Conservation (phyloP, 768 basidiomycete genomes). For the Hygrophorus russula region DNA sequence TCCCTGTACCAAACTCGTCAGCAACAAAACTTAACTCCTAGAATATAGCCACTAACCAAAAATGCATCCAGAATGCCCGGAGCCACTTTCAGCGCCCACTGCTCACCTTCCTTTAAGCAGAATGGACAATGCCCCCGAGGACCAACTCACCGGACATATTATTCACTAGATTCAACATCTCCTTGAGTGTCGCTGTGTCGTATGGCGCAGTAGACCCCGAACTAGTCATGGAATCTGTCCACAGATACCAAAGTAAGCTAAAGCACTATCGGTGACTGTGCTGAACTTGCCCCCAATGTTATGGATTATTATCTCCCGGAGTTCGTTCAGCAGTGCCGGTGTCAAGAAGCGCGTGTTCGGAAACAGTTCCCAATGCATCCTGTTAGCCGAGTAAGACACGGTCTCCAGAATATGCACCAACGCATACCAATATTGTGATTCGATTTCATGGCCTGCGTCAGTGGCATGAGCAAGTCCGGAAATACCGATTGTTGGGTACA, state of each 20-base stretch:
- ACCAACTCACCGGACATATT: background rate
- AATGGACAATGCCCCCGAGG: background rate
- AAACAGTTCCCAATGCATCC: slow-evolving; percentile 26
- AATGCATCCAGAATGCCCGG: slow-evolving; percentile 5
- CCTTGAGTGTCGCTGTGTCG: background rate
- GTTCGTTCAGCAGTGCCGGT: slow-evolving; percentile 10
- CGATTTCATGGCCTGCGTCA: slow-evolving; percentile 19
- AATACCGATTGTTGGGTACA: slow-evolving; percentile 2
- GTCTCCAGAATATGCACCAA: too few relatives aligned
- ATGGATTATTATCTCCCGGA: slow-evolving; percentile 15
- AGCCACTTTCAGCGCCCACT: background rate
- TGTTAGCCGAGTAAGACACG: slow-evolving; percentile 6
- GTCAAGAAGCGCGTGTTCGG: slow-evolving; percentile 15
- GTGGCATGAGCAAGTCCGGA: background rate
- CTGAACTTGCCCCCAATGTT: slow-evolving; percentile 5
- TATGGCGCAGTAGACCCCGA: slow-evolving; percentile 1
- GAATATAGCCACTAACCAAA: slow-evolving; percentile 8
- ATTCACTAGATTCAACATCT: slow-evolving; percentile 2
- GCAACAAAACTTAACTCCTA: background rate
- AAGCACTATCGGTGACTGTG: background rate
- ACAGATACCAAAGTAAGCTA: background rate
- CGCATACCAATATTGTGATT: slow-evolving; percentile 26
- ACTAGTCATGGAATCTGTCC: slow-evolving; percentile 1
- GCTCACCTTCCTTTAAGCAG: background rate
- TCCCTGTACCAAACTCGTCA: background rate